phyloP scores from a whole-genome alignment of 1,284 basidiomycete genomes.

The Rhodotorula mucilaginosa region DNA sequence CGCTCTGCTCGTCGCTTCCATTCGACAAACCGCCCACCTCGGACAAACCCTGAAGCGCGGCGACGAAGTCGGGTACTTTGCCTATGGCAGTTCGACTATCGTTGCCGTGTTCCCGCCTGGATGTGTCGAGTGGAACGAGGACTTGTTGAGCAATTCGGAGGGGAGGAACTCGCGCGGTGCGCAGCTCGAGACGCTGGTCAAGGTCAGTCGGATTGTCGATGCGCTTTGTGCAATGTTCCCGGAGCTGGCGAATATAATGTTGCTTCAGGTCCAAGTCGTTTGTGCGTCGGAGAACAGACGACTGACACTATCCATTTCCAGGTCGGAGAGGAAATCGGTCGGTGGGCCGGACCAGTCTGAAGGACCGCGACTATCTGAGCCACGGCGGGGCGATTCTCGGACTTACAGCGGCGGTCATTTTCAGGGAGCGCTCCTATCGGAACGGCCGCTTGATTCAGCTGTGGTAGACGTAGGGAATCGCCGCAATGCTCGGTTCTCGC shows the following conservation, averaged over 20 bases:
- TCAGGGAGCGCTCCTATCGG: no score
- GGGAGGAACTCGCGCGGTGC: slow-evolving; percentile 47
- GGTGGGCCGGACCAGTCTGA: not conserved
- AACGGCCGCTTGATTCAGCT: no score
- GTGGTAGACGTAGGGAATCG: no score
- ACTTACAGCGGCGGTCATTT: no score
- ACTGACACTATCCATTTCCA: not conserved
- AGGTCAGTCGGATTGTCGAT: slow-evolving; percentile 51
- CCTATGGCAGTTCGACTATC: slow-evolving; percentile 87
- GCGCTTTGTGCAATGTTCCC: no score
- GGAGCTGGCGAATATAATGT: no score
- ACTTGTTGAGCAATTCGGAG: slow-evolving; percentile 61
- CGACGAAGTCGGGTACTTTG: slow-evolving; percentile 57
- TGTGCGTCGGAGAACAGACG: no score
- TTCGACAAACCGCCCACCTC: slow-evolving; percentile 51
- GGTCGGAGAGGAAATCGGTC: slow-evolving; percentile 13
- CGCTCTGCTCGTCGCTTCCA: slow-evolving; percentile 57
- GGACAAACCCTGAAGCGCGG: slow-evolving; percentile 51
- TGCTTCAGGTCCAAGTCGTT: no score
- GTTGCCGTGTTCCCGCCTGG: slow-evolving; percentile 83
- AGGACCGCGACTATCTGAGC: not conserved
- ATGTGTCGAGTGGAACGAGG: slow-evolving; percentile 80
- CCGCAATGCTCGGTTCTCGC: no score
- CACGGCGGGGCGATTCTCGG: no score
- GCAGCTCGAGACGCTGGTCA: slow-evolving; percentile 65